phyloP scores from a whole-genome alignment of 441 rosid species.

The Raphanus hybrid region DNA sequence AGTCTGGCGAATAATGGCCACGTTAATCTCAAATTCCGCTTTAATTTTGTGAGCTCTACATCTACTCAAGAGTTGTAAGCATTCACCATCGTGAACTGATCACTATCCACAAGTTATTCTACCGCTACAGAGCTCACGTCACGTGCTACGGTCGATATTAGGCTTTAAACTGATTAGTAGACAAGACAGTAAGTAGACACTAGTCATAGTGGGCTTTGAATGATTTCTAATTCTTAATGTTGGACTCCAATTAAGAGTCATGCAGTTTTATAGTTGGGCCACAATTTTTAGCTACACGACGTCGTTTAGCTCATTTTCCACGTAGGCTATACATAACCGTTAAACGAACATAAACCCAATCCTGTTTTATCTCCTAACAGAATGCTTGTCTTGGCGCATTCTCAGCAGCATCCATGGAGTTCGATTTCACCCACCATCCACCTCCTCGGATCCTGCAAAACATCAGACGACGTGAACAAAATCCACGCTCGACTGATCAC shows the following conservation, averaged over 20 bases:
- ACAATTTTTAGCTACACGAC: neutral
- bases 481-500: constrained; percentile 66
- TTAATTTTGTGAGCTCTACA: no score
- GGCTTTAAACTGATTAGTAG: no score
- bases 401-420: constrained; percentile 60
- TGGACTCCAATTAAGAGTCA: neutral
- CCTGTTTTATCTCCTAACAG: constrained; percentile 27
- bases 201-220: neutral
- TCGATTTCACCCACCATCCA: constrained; percentile 53
- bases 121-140: no score
- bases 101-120: no score
- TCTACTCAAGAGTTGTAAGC: no score
- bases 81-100: no score
- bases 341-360: constrained; percentile 26
- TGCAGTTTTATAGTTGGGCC: neutral
- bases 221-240: no score
- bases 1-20: no score
- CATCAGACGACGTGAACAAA: constrained; percentile 50
- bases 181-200: neutral
- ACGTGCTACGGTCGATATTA: no score
- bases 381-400: constrained; percentile 54
- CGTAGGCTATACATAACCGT: neutral
- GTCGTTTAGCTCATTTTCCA: neutral
- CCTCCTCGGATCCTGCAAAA: constrained; percentile 54
- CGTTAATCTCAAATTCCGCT: no score